Evolutionary conservation across 2,329 filamentous ascomycete species (phyloP).

Genomic region (Paraconiothyrium sp.): DNA sequence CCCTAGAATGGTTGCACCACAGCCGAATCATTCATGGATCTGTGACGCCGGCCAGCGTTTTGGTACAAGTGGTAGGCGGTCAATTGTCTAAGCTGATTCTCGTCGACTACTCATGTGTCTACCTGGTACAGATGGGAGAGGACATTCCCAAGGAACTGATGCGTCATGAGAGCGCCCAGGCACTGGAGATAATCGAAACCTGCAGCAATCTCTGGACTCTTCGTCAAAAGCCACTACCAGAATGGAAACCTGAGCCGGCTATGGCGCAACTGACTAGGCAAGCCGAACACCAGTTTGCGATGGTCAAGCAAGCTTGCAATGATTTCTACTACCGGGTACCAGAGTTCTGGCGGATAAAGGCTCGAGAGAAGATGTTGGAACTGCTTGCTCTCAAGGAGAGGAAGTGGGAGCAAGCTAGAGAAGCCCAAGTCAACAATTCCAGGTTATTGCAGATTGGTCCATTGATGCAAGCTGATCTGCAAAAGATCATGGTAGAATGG

Average conservation of each 20-base stretch:
- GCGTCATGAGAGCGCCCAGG: conserved; percentile 18
- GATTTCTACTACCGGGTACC: neutral
- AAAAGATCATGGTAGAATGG: conserved; percentile 17
- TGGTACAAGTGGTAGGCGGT: conserved; percentile 21
- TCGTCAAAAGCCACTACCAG: conserved; percentile 21
- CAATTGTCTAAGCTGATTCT: conserved; percentile 21
- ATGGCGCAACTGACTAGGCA: conserved; percentile 2
- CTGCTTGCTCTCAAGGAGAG: neutral
- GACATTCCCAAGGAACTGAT: conserved; percentile 20
- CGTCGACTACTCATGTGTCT: conserved; percentile 24
- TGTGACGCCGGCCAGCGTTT: conserved; percentile 20
- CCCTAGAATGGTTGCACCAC: conserved; percentile 27
- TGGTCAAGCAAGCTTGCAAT: conserved; percentile 5
- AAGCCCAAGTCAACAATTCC: neutral
- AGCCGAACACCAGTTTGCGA: neutral
- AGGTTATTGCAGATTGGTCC: neutral
- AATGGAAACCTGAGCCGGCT: conserved; percentile 14
- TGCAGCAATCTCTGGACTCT: conserved; percentile 32
- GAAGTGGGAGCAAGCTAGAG: conserved; percentile 1
- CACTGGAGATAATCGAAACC: conserved; percentile 27
- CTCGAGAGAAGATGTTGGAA: neutral
- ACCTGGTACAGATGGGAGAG: conserved; percentile 6
- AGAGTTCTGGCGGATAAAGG: neutral
- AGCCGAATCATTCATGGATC: conserved; percentile 24
- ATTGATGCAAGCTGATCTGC: conserved; percentile 1